Evolutionary conservation across 257 asterid species (phyloP), one percentile per base, ranked within the genome.

Genomic region (Solanum tarapatanum): DNA sequence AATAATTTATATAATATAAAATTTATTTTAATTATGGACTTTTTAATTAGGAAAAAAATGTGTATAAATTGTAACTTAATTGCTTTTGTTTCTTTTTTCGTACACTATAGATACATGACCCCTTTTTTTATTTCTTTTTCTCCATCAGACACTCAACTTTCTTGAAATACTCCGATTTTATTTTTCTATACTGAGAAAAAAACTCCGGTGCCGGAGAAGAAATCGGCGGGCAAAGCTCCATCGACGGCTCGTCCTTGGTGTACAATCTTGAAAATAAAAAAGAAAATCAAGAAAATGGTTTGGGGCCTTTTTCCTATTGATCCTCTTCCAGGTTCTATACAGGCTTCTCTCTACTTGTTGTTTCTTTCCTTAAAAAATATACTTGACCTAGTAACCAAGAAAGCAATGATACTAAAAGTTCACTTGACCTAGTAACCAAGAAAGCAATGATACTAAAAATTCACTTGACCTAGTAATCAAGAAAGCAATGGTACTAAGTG

Each of bases 241-340:
- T 48, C 60, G 21, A 58, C 58, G 30, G 11, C 84, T n/a, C 32
- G 2, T 76, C 2, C 3, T 75, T 39, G 62, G 33, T 13, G 84
- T 43, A 43, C 66, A 79, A 3, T 73, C 11, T 73, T 17, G 39
- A 16, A 30, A 19, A 33, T 14, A 37, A 35, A 48, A 35, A 7
- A 85, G 64, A 76, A 13, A 3, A 87, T 74, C 43, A 36, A 77
- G 60, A 62, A 16, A 68, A 97, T 97, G 99, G 99, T 97, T 90
- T 97, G 99, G 99, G 97, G 95, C 23, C 94, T 97, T 58, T 92
- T 94, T 85, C 98, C 98, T 11, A 89, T 92, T 32, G 98, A 94
- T 94, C 97, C 99, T 83, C 92, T 93, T 89, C 94, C 98, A 93
- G 98, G 98, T 95, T 91, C 74, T 26, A 14, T 17, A 24, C 66